Percentiles rank a stretch among this genome's conserved stretches.
These are phyloP conservation scores for Dinochytrium kinnereticum DNA, from an alignment of 371 early-diverging fungal genomes.

Conservation along the genomic window DNA sequence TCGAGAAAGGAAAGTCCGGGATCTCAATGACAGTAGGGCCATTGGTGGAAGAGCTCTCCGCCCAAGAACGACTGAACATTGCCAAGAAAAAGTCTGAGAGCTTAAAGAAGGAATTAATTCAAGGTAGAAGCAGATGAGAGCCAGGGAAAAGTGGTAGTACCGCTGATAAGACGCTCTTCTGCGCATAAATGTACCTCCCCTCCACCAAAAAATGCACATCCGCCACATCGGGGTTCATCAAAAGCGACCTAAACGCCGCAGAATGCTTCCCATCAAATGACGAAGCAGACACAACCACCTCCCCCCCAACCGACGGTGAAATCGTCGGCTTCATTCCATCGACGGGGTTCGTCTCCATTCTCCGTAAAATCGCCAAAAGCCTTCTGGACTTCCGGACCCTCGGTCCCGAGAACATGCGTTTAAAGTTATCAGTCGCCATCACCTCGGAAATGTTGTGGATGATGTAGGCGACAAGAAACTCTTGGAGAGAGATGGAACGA, in stretches of 20 bases:
- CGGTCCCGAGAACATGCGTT: slow-evolving; percentile 13
- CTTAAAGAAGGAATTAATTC: not conserved
- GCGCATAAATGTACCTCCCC: slow-evolving; percentile 34
- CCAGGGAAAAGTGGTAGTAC: not conserved
- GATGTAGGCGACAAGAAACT: slow-evolving; percentile 15
- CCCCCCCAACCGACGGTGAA: not conserved
- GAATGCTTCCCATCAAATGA: slow-evolving; percentile 13
- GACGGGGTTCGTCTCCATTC: not conserved
- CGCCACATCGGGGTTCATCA: slow-evolving; percentile 34
- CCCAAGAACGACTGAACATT: slow-evolving; percentile 36
- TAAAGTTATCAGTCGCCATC: not conserved
- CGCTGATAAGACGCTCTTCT: slow-evolving; percentile 35
- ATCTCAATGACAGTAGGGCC: slow-evolving; percentile 25
- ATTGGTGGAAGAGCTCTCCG: not conserved
- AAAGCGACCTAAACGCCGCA: slow-evolving; percentile 30
- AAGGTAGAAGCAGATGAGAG: not conserved
- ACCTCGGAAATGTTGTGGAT: slow-evolving; percentile 17
- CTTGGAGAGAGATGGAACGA: slow-evolving; percentile 11
- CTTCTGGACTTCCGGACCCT: not conserved
- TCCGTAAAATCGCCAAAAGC: slow-evolving; percentile 22
- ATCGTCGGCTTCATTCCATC: not conserved
- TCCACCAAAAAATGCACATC: slow-evolving; percentile 45
- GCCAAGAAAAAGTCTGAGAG: slow-evolving; percentile 37
- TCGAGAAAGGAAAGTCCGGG: slow-evolving; percentile 31
- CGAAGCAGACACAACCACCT: not conserved